Percentiles rank a stretch among this genome's conserved stretches.
phyloP scores from a whole-genome alignment of 176 grass and related monocot species.

The Guadua angustifolia region DNA sequence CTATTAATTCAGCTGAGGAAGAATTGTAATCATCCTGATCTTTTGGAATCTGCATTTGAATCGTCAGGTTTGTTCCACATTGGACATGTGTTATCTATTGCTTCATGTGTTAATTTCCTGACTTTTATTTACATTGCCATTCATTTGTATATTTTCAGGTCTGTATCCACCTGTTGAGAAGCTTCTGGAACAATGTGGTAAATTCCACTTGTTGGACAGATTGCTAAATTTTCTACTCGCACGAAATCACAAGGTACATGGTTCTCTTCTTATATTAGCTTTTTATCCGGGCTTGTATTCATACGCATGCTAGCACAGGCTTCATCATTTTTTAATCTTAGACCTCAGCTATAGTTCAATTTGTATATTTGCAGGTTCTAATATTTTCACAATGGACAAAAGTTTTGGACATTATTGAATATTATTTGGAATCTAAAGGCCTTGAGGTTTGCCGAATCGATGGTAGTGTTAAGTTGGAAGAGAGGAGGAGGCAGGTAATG shows the following conservation, averaged over 20 bases:
- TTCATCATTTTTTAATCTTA: neutral
- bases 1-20: slow-evolving; percentile 83
- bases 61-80: slow-evolving; percentile 47
- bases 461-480: slow-evolving; percentile 77
- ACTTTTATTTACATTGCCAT: slow-evolving; percentile 1
- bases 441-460: slow-evolving; percentile 85
- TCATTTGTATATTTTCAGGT: slow-evolving; percentile 38
- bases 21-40: slow-evolving; percentile 87
- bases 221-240: slow-evolving; percentile 60
- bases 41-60: slow-evolving; percentile 66
- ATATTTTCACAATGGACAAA: slow-evolving; percentile 98
- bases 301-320: neutral
- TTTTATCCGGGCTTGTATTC: slow-evolving; percentile 9
- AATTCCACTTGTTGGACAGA: slow-evolving; percentile 82
- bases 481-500: slow-evolving; percentile 75
- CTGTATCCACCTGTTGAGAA: slow-evolving; percentile 82
- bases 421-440: slow-evolving; percentile 73
- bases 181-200: slow-evolving; percentile 79
- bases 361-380: slow-evolving; percentile 63
- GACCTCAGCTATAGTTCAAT: slow-evolving; percentile 29
- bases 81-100: slow-evolving; percentile 9
- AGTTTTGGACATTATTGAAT: slow-evolving; percentile 85
- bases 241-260: slow-evolving; percentile 76
- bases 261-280: slow-evolving; percentile 34
- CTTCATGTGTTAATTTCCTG: slow-evolving; percentile 12